Conservation (phyloP, 495 filamentous ascomycete species). For the Penicillium coffeae region DNA sequence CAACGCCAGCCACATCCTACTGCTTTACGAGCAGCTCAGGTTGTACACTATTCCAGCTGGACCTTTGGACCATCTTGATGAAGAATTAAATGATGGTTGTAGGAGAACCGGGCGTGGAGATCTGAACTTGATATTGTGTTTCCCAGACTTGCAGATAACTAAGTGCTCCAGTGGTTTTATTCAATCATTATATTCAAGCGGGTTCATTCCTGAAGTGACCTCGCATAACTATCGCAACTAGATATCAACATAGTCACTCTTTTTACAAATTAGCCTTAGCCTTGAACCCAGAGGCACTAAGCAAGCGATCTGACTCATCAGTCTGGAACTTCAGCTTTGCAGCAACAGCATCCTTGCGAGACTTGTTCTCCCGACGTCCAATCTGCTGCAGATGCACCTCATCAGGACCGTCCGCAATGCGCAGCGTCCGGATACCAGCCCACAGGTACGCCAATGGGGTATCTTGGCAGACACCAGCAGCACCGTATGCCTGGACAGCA, state of each 20-base stretch:
- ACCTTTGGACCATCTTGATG: too few relatives aligned
- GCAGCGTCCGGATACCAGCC: conserved; percentile 75
- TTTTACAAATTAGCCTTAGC: conserved; percentile 39
- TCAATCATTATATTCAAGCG: not conserved
- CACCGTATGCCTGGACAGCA: conserved; percentile 82
- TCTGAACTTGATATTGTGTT: too few relatives aligned
- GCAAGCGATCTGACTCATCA: conserved; percentile 59
- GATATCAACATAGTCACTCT: not conserved
- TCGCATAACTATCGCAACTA: not conserved
- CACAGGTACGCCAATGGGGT: conserved; percentile 85
- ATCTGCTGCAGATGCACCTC: conserved; percentile 93
- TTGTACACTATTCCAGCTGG: too few relatives aligned
- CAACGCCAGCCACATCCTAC: too few relatives aligned
- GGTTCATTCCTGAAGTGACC: not conserved
- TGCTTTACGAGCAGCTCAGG: too few relatives aligned
- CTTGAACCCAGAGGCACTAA: conserved; percentile 57
- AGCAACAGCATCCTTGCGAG: conserved; percentile 55
- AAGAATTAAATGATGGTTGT: too few relatives aligned
- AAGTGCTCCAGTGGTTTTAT: too few relatives aligned
- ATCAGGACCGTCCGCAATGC: conserved; percentile 87
- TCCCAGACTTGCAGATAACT: too few relatives aligned
- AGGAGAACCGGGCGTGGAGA: too few relatives aligned
- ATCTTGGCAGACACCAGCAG: conserved; percentile 83
- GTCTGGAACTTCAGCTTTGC: conserved; percentile 63
- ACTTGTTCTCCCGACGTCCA: conserved; percentile 77